phyloP scores from a whole-genome alignment of 257 asterid species.

The Coffea eugenioides region DNA sequence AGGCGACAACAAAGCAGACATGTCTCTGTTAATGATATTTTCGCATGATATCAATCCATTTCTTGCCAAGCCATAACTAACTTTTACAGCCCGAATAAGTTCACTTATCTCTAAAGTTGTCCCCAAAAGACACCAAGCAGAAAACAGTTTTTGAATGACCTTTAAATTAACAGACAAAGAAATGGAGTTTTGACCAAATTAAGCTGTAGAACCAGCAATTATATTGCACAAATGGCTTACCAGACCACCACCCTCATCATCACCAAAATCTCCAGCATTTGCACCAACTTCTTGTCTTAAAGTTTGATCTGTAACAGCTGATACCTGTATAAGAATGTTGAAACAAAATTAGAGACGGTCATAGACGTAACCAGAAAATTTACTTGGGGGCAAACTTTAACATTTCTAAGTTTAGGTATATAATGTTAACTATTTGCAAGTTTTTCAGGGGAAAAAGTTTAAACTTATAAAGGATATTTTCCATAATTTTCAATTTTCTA shows the following conservation, averaged over 20 bases:
- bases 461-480: too few relatives aligned
- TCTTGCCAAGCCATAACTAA: neutral
- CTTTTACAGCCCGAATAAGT: neutral
- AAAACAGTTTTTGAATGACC: neutral
- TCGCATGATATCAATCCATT: neutral
- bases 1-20: neutral
- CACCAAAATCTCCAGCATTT: slow-evolving; percentile 63
- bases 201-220: neutral
- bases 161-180: neutral
- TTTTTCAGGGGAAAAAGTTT: too few relatives aligned
- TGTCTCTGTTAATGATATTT: neutral
- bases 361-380: neutral
- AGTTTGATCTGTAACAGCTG: slow-evolving; percentile 62
- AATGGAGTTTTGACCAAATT: neutral
- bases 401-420: too few relatives aligned
- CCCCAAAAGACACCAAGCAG: neutral
- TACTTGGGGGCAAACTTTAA: too few relatives aligned
- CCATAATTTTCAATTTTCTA: too few relatives aligned
- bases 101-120: neutral
- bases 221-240: slow-evolving; percentile 35
- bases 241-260: slow-evolving; percentile 60
- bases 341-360: neutral
- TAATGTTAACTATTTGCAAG: too few relatives aligned
- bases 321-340: slow-evolving; percentile 38
- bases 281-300: slow-evolving; percentile 57